Percentiles rank a stretch among this genome's conserved stretches.
Evolutionary conservation across 768 basidiomycete genomes (phyloP).

Genomic region (Auriscalpium vulgare): DNA sequence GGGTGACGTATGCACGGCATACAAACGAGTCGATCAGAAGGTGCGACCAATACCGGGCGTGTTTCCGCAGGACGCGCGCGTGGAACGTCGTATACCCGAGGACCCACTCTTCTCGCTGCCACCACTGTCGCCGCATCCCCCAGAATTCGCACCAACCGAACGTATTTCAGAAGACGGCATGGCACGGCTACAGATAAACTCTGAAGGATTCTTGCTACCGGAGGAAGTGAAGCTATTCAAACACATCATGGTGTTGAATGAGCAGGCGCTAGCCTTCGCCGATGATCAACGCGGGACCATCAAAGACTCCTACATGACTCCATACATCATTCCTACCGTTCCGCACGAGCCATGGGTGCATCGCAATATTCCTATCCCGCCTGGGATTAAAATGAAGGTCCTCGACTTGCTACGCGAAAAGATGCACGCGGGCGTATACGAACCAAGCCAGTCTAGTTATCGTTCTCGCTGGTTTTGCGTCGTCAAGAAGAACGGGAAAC

Average conservation of each 20-base stretch:
- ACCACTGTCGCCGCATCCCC: not conserved
- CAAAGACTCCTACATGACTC: not conserved
- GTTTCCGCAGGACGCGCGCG: not conserved
- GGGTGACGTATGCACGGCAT: not conserved
- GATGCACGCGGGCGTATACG: constrained; percentile 18
- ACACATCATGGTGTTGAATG: not conserved
- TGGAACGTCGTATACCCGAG: not conserved
- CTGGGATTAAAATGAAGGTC: not conserved
- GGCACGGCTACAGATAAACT: not conserved
- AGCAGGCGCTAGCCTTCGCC: not conserved
- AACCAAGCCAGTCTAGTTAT: constrained; percentile 32
- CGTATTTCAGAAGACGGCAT: not conserved
- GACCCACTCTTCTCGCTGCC: not conserved
- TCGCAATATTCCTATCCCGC: constrained; percentile 1
- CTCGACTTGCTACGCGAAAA: not conserved
- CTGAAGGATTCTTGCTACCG: not conserved
- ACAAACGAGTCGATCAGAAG: not conserved
- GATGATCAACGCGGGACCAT: not conserved
- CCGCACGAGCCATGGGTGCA: not conserved
- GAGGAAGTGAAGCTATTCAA: not conserved
- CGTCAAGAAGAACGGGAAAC: constrained; percentile 20
- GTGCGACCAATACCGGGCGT: not conserved
- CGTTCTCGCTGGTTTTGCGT: constrained; percentile 34
- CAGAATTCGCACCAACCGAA: not conserved
- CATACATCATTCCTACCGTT: not conserved